These are phyloP conservation scores for Amauroascus niger DNA, from an alignment of 2,329 filamentous ascomycete species.

Conservation along the genomic window DNA sequence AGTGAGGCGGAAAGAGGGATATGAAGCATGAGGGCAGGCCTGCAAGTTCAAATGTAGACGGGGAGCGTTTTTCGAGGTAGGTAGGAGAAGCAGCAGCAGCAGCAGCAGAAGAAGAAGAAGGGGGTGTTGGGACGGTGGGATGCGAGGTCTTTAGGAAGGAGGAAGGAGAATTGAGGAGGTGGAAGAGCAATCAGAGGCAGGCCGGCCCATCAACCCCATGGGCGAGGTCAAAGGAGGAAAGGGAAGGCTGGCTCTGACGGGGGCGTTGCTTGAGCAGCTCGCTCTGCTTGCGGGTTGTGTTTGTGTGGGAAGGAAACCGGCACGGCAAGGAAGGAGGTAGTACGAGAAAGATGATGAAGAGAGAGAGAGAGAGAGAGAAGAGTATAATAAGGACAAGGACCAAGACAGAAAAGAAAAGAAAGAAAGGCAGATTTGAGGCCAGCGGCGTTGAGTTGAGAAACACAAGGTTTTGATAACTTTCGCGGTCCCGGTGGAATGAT, in stretches of 20 bases:
- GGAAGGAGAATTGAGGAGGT: neutral
- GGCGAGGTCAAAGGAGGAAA: neutral
- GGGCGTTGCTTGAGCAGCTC: slow-evolving; percentile 34
- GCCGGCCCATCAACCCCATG: neutral
- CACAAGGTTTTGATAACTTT: slow-evolving; percentile 6
- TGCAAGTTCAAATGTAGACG: no score
- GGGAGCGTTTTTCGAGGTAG: no score
- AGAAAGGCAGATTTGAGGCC: neutral
- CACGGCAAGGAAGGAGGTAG: slow-evolving; percentile 31
- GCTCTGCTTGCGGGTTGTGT: no score
- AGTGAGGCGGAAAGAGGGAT: slow-evolving; percentile 3
- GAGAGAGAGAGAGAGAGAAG: slow-evolving; percentile 32
- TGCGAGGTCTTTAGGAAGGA: neutral
- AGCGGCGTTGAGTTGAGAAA: slow-evolving; percentile 1
- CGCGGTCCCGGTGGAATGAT: neutral
- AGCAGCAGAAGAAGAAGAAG: neutral
- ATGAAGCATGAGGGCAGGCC: neutral
- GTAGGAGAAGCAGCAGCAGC: no score
- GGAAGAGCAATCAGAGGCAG: neutral
- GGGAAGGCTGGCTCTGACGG: slow-evolving; percentile 34
- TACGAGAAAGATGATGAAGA: slow-evolving; percentile 31
- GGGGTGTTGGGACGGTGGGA: slow-evolving; percentile 3
- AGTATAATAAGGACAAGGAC: slow-evolving; percentile 9
- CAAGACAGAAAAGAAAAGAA: slow-evolving; percentile 1
- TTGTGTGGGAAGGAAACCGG: no score